Conservation (phyloP, 805 yeast species). For the Monosporozyma servazzii region DNA sequence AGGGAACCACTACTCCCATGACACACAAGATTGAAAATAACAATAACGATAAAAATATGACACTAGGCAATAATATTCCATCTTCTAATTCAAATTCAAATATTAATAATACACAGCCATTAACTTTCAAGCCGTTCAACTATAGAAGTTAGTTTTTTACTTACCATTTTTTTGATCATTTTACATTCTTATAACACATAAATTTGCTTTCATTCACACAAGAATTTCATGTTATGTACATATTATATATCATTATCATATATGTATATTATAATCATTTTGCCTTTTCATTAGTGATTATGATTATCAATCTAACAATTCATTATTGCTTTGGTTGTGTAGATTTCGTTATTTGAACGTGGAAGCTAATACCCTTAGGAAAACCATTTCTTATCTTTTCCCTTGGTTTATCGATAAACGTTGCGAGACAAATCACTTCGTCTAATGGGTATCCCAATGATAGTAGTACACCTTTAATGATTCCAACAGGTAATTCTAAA, state of each 20-base stretch:
- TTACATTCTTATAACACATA: background rate
- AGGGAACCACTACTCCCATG: background rate
- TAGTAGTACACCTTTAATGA: constrained; percentile 26
- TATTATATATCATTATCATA: background rate
- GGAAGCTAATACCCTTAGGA: constrained; percentile 27
- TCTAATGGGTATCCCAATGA: constrained; percentile 24
- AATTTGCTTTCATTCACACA: background rate
- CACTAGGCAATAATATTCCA: background rate
- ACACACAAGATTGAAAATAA: background rate
- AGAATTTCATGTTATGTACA: background rate
- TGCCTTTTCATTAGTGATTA: background rate
- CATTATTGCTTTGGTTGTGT: background rate
- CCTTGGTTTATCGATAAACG: constrained; percentile 22
- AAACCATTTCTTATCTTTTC: constrained; percentile 10
- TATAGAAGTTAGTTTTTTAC: background rate
- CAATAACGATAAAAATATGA: background rate
- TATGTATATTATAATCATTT: background rate
- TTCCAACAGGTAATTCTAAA: constrained; percentile 27
- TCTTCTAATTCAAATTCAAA: background rate
- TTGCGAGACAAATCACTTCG: constrained; percentile 21
- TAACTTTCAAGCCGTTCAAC: background rate
- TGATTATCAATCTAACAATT: background rate
- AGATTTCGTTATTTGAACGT: constrained; percentile 19
- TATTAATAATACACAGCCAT: background rate
- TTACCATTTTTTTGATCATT: background rate